Base-by-base conservation (phyloP, 345 rosid genomes). In the Hypericum androsaemum region DNA sequence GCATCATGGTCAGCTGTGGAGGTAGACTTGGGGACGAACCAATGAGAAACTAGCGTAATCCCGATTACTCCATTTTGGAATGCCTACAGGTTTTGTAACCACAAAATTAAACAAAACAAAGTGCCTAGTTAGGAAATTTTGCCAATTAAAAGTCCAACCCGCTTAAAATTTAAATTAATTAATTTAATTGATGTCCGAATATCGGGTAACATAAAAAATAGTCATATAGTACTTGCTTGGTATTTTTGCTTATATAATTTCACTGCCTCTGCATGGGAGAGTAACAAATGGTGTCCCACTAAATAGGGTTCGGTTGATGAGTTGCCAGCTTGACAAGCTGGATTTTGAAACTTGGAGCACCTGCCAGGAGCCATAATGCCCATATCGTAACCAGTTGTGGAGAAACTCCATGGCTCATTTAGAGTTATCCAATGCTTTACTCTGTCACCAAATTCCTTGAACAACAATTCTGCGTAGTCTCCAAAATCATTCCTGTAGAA, bases 381-480 rank as follows among this genome's bases (percentile, higher is more conserved):
- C 0, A 0, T 5, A 2, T 13, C 64, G 12, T 81, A 71, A 0
- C 80, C 88, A 5, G 56, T 63, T 0, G 5, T 6, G 28, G 65
- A 55, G n/a, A 52, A 58, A 8, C 44, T 61, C 38, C 51, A 74
- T 10, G 83, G 83, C 62, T 81, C 81, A 13, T 81, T 81, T 14
- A 75, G 6, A 5, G 84, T 75, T 8, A 76, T 78, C 88, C 88
- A 81, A 1, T 73, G 64, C 60, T 81, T 81, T 48, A 81, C 88
- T 53, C 81, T 36, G 22, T 81, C 81, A 3, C 88, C 88, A 60
- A 73, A 73, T 47, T 46, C 66, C 12, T 47, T 46, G 39, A 78
- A 78, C 60, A 81, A 75, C 7, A 75, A 11, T 6, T 69, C 76
- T 7, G 70, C 73, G 32, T 64, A 77, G 14, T 66, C 74, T 0